Evolutionary conservation across 192 early-diverging fungal species (phyloP), one percentile per base, ranked within the genome.

Genomic region (Radiomyces spectabilis): DNA sequence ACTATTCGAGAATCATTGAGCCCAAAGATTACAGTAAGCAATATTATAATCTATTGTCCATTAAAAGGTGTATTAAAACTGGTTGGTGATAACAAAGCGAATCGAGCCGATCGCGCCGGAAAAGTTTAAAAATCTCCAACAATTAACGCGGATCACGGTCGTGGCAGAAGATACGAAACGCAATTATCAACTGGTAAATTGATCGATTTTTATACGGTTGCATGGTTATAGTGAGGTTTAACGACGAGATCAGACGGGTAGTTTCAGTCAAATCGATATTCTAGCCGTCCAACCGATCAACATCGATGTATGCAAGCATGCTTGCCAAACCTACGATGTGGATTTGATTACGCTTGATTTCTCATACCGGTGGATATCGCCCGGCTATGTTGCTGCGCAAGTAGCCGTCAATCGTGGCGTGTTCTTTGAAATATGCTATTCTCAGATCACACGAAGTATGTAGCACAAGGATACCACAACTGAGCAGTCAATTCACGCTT

Each of bases 321-420:
- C 87, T 7, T 92, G 87, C 54, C 52, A 65, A 16, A 68, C 73
- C 24, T 65, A 78, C 26, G 89, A 93, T 33, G 62, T 89, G 18
- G 92, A 94, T 59, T 84, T 94, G 33, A 91, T 94, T 33, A 79
- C 84, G 27, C 61, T 94, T 12, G 91, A 62, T 45, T 18, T 62
- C 10, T n/a, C n/a, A n/a, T n/a, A n/a, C n/a, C n/a, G n/a, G n/a
- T n/a, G n/a, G n/a, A n/a, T n/a, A n/a, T 53, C 44, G 5, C 73
- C 45, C 68, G 85, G 34, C 51, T 93, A 27, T 81, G 82, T 21
- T 87, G 86, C 61, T 78, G 74, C 64, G 41, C 93, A 38, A 82
- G 83, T 55, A 66, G 75, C 42, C 9, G 68, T 89, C 1, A 77
- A 79, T 32, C 76, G 88, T 24, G 92, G 89, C 1, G 71, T 94